Base-by-base conservation (phyloP, 2,329 filamentous ascomycete species). In the Xylaria sp. region DNA sequence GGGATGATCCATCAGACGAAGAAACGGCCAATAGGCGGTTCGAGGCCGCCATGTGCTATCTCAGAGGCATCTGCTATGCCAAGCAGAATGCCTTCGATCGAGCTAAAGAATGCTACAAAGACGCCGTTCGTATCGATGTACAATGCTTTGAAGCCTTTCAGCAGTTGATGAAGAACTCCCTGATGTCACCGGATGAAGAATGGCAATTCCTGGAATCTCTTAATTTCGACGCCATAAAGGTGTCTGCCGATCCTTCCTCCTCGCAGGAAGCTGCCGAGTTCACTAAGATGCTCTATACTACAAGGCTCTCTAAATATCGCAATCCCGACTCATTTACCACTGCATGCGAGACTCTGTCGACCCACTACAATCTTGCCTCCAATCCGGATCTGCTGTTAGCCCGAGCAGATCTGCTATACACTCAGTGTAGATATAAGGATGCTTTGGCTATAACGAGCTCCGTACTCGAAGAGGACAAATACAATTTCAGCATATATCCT, bases 91-190 rank as follows among this genome's bases (percentile, higher is more conserved):
- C 95, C 32, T 98, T 98, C 76, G 96, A 99, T 79, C 91, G 94
- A 41, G 96, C 96, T 62, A 98, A 98, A 80, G 94, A 98, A 76
- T 98, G 96, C 83, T 99, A 98, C 86, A 98, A 98, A 83, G 94
- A 97, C 76, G 96, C 96, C 1, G 94, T 98, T 55, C 90, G 93
- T 70, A 98, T 99, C 77, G 96, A 99, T 78, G 94, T 98, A 3
- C 94, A 97, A 80, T 99, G 96, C 82, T 98, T 97, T 78, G 96
- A 99, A 81, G 96, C 96, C 0, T 98, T 99, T 78, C 94, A 98
- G 76, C 94, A 98, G 83, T 88, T 99, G 65, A 98, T 98, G 90
- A 94, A 94, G 82, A 99, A 99, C 82, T 93, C 93, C 23, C 86
- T 99, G 70, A 92, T 99, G 89, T 89, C 89, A 57, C 94, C 94